Evolutionary conservation across 371 early-diverging fungal genomes (phyloP), one percentile per base, ranked within the genome.

Genomic region (Syncephalastrum contaminatum): DNA sequence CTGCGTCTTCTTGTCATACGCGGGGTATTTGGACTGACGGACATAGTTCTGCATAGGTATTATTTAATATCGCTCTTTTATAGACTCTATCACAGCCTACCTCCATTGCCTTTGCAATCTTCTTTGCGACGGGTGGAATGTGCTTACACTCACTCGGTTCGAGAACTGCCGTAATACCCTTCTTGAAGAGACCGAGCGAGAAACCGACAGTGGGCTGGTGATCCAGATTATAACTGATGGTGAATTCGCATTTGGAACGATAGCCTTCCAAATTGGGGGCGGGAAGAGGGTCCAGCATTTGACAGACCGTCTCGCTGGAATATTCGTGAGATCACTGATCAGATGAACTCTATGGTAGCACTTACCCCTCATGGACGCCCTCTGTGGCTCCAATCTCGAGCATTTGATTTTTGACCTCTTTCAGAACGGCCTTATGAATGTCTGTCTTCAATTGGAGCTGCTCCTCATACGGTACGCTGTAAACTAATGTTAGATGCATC

Each of bases 231-330:
- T 60, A 48, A 15, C 92, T 91, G 60, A 89, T 73, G 0, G 88
- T 72, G 59, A 89, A 91, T 62, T 92, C 92, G 64, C 87, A 86
- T 66, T 90, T 89, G 67, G 71, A 88, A 30, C 90, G 74, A 65
- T 89, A 91, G 1, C 81, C 82, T 24, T 69, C 60, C 16, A 59
- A 8, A 4, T 70, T 53, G 4, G 91, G 91, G 4, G 89, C 88
- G 2, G 80, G 67, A 6, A 86, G 63, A 4, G 70, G 64, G 4
- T 64, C 61, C n/a, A 51, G 27, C 8, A 82, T 30, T 14, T 66
- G 63, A 44, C 75, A 83, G 13, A 67, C 66, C 4, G 75, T 48
- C 14, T 62, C 48, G 45, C 16, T 39, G 48, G 27, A 39, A 46
- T 13, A 30, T 24, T 15, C n/a, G 30, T 14, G 0, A 24, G 18